Evolutionary conservation across 257 asterid genomes (phyloP).

Genomic region (Ocimum tenuiflorum): DNA sequence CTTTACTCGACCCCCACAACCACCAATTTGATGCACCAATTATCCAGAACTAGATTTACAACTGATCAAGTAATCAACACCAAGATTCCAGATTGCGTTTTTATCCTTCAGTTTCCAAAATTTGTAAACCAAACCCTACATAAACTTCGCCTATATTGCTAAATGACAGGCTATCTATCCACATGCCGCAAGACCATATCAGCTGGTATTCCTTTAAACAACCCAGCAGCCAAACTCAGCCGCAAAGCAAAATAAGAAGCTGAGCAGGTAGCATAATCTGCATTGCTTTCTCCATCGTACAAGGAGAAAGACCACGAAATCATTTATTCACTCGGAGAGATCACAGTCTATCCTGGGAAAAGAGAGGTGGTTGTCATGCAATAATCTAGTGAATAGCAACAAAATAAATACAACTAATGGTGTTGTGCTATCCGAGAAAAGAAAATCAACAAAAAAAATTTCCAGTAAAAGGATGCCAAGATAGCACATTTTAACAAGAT

Average conservation of each 20-base stretch:
- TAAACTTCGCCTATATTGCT: constrained; percentile 5
- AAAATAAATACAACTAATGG: constrained; percentile 3
- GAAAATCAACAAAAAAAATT: background rate
- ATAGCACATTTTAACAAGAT: constrained; percentile 11
- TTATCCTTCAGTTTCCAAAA: constrained; percentile 2
- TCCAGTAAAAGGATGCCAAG: background rate
- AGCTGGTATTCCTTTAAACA: constrained; percentile 13
- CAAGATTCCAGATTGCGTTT: background rate
- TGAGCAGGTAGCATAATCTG: constrained; percentile 26
- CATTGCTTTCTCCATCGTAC: constrained; percentile 27
- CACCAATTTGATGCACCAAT: constrained; percentile 7
- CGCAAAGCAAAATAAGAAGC: constrained; percentile 30
- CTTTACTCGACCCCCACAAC: background rate
- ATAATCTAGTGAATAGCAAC: constrained; percentile 9
- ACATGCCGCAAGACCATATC: constrained; percentile 19
- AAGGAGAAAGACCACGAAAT: constrained; percentile 28
- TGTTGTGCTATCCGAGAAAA: background rate
- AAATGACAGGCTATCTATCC: constrained; percentile 21
- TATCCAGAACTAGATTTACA: constrained; percentile 1
- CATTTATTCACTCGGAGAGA: constrained; percentile 32
- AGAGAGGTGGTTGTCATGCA: background rate
- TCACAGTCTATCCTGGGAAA: constrained; percentile 25
- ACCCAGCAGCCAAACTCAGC: constrained; percentile 26
- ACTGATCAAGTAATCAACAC: background rate
- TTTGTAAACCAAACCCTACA: background rate